phyloP scores from a whole-genome alignment of 2,329 filamentous ascomycete genomes.

The Sordariomycetes sp. region DNA sequence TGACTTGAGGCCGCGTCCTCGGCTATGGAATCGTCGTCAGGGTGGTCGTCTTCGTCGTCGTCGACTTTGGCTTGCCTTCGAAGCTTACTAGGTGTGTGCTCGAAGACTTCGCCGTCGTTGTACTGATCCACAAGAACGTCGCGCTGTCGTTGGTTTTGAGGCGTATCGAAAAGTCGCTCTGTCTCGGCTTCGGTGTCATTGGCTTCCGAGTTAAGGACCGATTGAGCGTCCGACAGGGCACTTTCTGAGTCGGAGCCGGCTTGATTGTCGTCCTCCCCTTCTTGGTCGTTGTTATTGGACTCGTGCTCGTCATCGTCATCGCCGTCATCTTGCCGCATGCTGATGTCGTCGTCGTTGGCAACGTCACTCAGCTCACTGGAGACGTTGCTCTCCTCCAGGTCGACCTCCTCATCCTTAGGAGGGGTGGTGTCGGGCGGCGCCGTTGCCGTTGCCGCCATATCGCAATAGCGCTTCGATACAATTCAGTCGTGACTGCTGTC shows the following conservation, averaged over 20 bases:
- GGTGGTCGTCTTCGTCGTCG: conserved; percentile 25
- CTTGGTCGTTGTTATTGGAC: conserved; percentile 12
- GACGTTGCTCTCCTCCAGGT: conserved; percentile 57
- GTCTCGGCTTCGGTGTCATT: conserved; percentile 84
- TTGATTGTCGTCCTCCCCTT: neutral
- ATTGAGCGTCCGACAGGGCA: conserved; percentile 45
- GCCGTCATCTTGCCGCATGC: conserved; percentile 30
- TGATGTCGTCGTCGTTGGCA: conserved; percentile 58
- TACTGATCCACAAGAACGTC: conserved; percentile 51
- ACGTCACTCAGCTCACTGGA: conserved; percentile 93
- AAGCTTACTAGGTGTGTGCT: conserved; percentile 70
- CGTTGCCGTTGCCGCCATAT: conserved; percentile 45
- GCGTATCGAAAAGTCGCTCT: conserved; percentile 85
- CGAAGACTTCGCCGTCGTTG: conserved; percentile 43
- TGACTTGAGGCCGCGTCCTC: conserved; percentile 20
- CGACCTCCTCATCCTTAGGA: conserved; percentile 22
- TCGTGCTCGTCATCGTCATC: conserved; percentile 19
- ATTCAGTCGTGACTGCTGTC: no score
- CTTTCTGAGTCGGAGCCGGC: conserved; percentile 37
- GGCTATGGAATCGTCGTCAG: conserved; percentile 19
- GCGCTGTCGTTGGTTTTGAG: conserved; percentile 54
- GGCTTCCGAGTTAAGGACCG: conserved; percentile 28
- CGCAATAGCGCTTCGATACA: no score
- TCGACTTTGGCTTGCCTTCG: conserved; percentile 36
- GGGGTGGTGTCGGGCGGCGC: conserved; percentile 40